Conservation (phyloP, 2,329 filamentous ascomycete genomes). For the Fusarium lateritium region DNA sequence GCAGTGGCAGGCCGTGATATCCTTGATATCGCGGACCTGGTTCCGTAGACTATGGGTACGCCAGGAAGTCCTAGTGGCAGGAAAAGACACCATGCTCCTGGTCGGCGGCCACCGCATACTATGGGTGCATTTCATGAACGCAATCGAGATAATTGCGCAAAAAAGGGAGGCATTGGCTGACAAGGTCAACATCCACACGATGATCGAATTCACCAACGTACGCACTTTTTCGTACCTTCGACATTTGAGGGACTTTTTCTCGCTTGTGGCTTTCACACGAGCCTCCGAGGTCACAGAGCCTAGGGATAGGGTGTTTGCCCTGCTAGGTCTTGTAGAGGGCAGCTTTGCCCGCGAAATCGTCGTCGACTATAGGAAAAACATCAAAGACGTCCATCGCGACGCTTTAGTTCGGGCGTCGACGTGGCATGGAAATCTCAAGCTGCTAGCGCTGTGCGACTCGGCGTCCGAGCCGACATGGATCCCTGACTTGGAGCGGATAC, state of each 20-base stretch:
- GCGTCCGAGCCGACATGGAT: constrained; percentile 12
- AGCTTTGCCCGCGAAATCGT: constrained; percentile 1
- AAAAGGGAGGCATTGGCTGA: neutral
- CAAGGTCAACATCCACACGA: constrained; percentile 3
- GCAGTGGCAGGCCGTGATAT: neutral
- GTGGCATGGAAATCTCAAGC: constrained; percentile 4
- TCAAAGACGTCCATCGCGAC: constrained; percentile 7
- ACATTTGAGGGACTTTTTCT: constrained; percentile 8
- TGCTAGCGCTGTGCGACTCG: constrained; percentile 6
- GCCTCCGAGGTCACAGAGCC: constrained; percentile 4
- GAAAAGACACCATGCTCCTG: neutral
- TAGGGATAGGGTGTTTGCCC: constrained; percentile 3
- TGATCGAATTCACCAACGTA: neutral
- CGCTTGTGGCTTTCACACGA: constrained; percentile 2
- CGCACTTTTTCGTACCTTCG: constrained; percentile 5
- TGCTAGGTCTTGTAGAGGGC: constrained; percentile 5
- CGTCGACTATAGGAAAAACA: neutral
- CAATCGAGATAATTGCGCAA: constrained; percentile 2
- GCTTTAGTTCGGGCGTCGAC: constrained; percentile 6
- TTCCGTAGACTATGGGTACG: constrained; percentile 8
- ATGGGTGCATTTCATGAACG: constrained; percentile 2
- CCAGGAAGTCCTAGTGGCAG: constrained; percentile 1
- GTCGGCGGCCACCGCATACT: neutral
- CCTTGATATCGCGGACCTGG: constrained; percentile 5
- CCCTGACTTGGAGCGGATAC: constrained; percentile 7